Base-by-base conservation (phyloP, 2,329 filamentous ascomycete genomes). In the Penicillium concentricum region DNA sequence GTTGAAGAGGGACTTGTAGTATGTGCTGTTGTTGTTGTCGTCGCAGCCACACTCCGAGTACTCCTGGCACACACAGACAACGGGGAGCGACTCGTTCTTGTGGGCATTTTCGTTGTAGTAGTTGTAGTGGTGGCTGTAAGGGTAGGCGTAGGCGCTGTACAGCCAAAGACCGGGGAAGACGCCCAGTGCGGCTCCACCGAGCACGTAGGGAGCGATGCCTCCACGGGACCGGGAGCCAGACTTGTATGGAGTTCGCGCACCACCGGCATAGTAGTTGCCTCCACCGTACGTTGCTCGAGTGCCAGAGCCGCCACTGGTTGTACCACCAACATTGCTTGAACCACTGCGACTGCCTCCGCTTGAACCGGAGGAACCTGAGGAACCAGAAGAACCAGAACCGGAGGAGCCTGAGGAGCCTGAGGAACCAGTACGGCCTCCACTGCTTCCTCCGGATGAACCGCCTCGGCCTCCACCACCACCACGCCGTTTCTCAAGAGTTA, bases 31-130 rank as follows among this genome's bases (percentile, higher is more conserved):
- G 41, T 72, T 71, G 59, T 76, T 78, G 39, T 79, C 72, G 54
- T 86, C 84, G 65, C 85, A 87, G 5, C 84, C 82, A 64, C 85
- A 87, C 34, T 78, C 76, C 18, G 69, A 72, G 63, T 81, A 81
- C 55, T 80, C 66, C 58, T 81, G 74, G 67, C 85, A 87, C 37
- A 85, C 67, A 65, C 85, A 87, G 3, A 78, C 72, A 7, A 86
- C 80, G 0, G 82, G 82, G 13, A 81, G 62, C 0, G 77, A 77
- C 61, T 81, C 72, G 64, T 85, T 84, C 10, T 67, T 61, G 42
- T 78, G 74, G 34, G 69, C 74, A 7, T 75, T 73, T 41, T 78
- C 69, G 57, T 80, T 72, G 70, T 78, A 78, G 56, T 76, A 78
- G 66, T 81, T 77, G 35, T 76, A 78, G 6, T 75, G 75, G 62